Base-by-base conservation (phyloP, 352 stramenopile species). In the Thalassiosira ordinaria region DNA sequence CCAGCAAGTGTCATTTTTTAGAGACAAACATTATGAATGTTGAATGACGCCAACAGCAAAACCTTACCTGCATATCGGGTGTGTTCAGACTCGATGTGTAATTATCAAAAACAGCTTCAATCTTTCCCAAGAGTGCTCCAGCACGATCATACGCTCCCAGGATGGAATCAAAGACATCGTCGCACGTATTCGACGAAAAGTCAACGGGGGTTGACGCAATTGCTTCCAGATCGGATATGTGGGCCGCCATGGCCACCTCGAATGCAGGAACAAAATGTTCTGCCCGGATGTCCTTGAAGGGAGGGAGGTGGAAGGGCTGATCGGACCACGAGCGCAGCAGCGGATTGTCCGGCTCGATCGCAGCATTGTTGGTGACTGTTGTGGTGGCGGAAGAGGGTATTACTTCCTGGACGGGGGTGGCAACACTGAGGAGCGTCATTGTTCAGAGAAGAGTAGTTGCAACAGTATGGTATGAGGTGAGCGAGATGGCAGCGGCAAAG, bases 301-400 rank as follows among this genome's bases (percentile, higher is more conserved):
- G 91, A 29, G 91, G 89, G 0, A 95, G 63, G 22, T 80, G 53
- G 59, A 93, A 93, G 1, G 89, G 88, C 44, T 93, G 77, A 8
- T 67, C 53, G 5, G 78, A 78, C 91, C 91, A 95, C 9, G 81
- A 77, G 33, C 51, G 14, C 11, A 95, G 71, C 0, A 95, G 74
- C 1, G 89, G 89, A 70, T 95, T 95, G 18, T 49, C 39, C 39
- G 39, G 18, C 18, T 49, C 39, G 39, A 49, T 49, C 39, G 39
- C 39, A 16, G 39, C 39, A 49, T 49, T 49, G 39, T 11, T 13
- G 33, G 18, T 49, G 39, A 16, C 18, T 7, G 2, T 4, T 49
- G 13, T 49, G 39, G 39, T n/a, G 5, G 39, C 18, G 11, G 33
- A 41, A 16, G 39, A 49, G 4, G 39, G 39, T 4, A 16, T 49